Base-by-base conservation (phyloP, 2,329 filamentous ascomycete genomes). In the Aspergillus niger region DNA sequence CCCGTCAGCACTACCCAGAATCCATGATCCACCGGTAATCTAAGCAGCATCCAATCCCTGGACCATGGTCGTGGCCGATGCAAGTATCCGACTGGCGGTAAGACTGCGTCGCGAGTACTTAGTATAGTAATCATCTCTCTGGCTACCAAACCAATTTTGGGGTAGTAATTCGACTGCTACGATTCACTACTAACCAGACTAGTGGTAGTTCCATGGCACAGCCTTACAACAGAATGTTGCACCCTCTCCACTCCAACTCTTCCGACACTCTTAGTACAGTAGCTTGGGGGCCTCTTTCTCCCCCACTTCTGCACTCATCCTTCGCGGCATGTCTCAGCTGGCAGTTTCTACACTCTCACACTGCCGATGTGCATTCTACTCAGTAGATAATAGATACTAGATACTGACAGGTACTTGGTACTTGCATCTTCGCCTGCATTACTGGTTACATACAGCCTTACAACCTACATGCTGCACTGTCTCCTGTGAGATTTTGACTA, bases 1-100 rank as follows among this genome's bases (percentile, higher is more conserved):
- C 52, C 52, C 39, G 52, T 55, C 38, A 55, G 52, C 52, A 54
- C 22, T 55, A 55, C 36, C 26, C 26, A 36, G n/a, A 28, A 30
- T 17, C 15, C n/a, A 32, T 17, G 26, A 50, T 30, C 47, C 47
- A 50, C 26, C 47, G 24, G 26, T 30, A 36, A 15, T 30, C 10
- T 15, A 17, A 28, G 26, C 26, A 30, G 24, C 44, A 49, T 49
- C 44, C 22, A 28, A 24, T 36, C 32, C 32, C 32, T 36, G 32
- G 32, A 36, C 32, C 32, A 36, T 36, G 32, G 11, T 36, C 32
- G 13, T 36, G 32, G 32, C 32, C 32, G 10, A 36, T 36, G 32
- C 32, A 36, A 36, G 32, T 36, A 36, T 36, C 32, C 32, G 32
- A 36, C 32, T 36, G 32, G 32, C 11, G 32, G 11, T 11, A 20